These are phyloP conservation scores for Ogataea trehalophila DNA, from an alignment of 805 yeast genomes.

Conservation along the genomic window DNA sequence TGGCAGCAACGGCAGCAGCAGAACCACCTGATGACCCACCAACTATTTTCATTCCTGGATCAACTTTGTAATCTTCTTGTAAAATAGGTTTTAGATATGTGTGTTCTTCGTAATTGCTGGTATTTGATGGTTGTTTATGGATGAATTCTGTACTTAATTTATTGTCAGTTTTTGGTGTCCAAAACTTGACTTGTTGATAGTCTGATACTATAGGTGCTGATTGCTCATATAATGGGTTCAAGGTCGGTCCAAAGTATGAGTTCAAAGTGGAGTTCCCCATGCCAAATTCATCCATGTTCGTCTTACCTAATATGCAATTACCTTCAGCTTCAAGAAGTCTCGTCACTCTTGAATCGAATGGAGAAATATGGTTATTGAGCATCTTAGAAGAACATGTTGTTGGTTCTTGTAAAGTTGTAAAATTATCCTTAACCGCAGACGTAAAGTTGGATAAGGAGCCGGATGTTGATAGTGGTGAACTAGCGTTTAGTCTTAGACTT, in stretches of 20 bases:
- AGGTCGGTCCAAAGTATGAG: constrained; percentile 51
- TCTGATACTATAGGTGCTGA: constrained; percentile 15
- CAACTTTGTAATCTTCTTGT: constrained; percentile 10
- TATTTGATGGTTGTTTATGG: constrained; percentile 37
- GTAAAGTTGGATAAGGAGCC: constrained; percentile 28
- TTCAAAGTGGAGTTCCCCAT: constrained; percentile 80
- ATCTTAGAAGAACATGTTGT: constrained; percentile 80
- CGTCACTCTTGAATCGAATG: constrained; percentile 77
- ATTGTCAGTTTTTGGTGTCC: constrained; percentile 17
- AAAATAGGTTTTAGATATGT: constrained; percentile 17
- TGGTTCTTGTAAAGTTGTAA: constrained; percentile 53
- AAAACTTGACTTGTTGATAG: constrained; percentile 20
- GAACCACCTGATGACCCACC: constrained; percentile 98
- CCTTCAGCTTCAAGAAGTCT: constrained; percentile 49
- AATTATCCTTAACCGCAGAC: constrained; percentile 73
- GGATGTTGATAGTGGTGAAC: neutral
- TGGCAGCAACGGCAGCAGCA: constrained; percentile 85
- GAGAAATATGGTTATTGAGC: constrained; percentile 57
- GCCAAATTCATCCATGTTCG: constrained; percentile 95
- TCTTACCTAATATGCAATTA: constrained; percentile 61
- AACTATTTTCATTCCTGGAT: constrained; percentile 36
- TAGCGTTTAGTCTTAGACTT: constrained; percentile 23
- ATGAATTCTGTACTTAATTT: constrained; percentile 31
- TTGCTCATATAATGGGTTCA: constrained; percentile 41
- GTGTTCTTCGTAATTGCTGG: constrained; percentile 2